phyloP scores from a whole-genome alignment of 2,329 filamentous ascomycete species.

The Colletotrichum orchidophilum region DNA sequence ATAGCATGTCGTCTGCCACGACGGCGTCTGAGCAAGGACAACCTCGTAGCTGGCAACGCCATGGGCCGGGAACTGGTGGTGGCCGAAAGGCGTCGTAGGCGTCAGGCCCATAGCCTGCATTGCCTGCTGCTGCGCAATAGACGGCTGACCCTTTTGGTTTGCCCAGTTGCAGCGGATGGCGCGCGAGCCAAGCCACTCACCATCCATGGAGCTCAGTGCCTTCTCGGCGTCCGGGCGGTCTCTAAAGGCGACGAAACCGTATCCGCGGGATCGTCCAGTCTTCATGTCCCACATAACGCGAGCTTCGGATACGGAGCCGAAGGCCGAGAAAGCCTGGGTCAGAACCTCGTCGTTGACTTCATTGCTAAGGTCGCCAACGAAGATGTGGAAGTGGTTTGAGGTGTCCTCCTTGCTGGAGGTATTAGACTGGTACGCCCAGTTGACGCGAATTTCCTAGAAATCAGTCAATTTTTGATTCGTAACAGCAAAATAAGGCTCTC shows the following conservation, averaged over 20 bases:
- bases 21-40: slow-evolving; percentile 92
- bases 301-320: slow-evolving; percentile 94
- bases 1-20: slow-evolving; percentile 98
- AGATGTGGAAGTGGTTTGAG: slow-evolving; percentile 98
- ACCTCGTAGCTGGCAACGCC: slow-evolving; percentile 98
- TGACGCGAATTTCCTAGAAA: slow-evolving; percentile 92
- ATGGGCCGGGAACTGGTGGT: slow-evolving; percentile 97
- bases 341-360: slow-evolving; percentile 98
- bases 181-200: slow-evolving; percentile 97
- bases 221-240: slow-evolving; percentile 95
- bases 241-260: slow-evolving; percentile 97
- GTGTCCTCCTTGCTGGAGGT: slow-evolving; percentile 95
- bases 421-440: slow-evolving; percentile 99
- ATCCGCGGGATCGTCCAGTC: slow-evolving; percentile 95
- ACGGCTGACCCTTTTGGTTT: slow-evolving; percentile 99
- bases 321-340: slow-evolving; percentile 92
- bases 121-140: slow-evolving; percentile 95
- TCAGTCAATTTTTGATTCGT: slow-evolving; percentile 39
- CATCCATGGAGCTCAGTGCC: slow-evolving; percentile 96
- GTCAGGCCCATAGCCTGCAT: slow-evolving; percentile 99
- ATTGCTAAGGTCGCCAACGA: slow-evolving; percentile 96
- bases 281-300: slow-evolving; percentile 99
- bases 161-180: slow-evolving; percentile 99
- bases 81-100: slow-evolving; percentile 93
- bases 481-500: slow-evolving; percentile 40